A percentile compares a stretch with the other conserved stretches of the same genome.
Evolutionary conservation across 345 rosid genomes (phyloP).

Genomic region (Citrus mangshanensis): DNA sequence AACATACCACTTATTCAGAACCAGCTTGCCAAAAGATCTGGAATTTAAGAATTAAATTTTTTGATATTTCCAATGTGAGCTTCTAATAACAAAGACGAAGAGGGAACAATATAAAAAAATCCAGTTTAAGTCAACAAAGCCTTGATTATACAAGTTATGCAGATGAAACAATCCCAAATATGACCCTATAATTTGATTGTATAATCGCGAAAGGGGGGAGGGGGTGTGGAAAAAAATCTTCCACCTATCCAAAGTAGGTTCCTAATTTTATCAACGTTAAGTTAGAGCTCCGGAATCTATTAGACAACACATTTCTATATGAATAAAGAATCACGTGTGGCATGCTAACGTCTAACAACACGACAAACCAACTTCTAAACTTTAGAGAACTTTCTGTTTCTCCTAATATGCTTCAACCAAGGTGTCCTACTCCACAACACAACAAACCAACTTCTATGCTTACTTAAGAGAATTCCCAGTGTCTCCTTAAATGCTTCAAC

Average conservation of each 20-base stretch:
- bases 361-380: constrained; percentile 7
- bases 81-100: background rate
- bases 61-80: too few species aligned
- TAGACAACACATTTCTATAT: background rate
- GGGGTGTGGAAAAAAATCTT: background rate
- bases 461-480: background rate
- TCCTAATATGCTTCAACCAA: background rate
- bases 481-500: background rate
- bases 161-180: background rate
- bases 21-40: background rate
- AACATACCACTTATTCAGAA: background rate
- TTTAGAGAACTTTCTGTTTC: background rate
- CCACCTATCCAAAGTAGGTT: background rate
- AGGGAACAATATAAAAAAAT: background rate
- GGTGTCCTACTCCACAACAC: background rate
- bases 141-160: background rate
- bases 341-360: background rate
- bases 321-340: constrained; percentile 1
- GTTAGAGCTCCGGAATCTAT: background rate
- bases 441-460: constrained; percentile 8
- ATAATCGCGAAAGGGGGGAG: background rate
- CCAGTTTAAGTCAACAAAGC: background rate
- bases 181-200: background rate
- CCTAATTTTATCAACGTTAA: background rate
- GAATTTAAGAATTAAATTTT: background rate